Percentiles rank a stretch among this genome's conserved stretches.
These are phyloP conservation scores for Chlorella variabilis DNA, from an alignment of 163 green algal species.

Conservation along the genomic window DNA sequence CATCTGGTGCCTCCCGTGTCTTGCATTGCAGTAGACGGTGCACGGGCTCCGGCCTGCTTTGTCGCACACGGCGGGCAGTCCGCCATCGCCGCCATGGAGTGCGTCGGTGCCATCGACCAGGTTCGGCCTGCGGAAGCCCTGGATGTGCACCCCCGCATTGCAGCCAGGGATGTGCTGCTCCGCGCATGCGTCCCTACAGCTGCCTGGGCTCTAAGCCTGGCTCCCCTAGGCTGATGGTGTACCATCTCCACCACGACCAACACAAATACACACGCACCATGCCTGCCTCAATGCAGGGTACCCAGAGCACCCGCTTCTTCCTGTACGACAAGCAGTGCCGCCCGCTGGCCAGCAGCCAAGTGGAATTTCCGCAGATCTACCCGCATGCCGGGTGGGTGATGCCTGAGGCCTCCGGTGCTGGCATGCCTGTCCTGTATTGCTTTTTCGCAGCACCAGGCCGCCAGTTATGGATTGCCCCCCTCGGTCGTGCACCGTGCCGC, in stretches of 20 bases:
- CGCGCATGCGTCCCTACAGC: no score
- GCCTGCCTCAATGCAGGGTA: constrained; percentile 83
- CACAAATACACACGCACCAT: no score
- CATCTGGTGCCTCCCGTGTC: no score
- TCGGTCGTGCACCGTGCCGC: neutral
- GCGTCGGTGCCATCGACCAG: constrained; percentile 44
- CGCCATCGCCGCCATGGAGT: constrained; percentile 35
- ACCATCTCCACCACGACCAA: no score
- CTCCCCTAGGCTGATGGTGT: no score
- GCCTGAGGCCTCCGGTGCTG: no score
- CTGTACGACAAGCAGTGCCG: constrained; percentile 80
- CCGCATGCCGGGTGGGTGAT: constrained; percentile 75
- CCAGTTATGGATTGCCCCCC: neutral
- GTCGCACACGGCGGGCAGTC: no score
- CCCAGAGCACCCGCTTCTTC: constrained; percentile 89
- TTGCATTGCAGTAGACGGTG: no score
- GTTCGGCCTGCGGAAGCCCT: neutral
- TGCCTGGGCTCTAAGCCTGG: no score
- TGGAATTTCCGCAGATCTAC: constrained; percentile 74
- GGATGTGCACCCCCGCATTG: no score
- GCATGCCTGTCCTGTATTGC: neutral
- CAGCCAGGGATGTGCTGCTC: neutral
- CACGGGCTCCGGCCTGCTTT: no score
- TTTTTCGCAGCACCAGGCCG: no score
- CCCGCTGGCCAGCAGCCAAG: constrained; percentile 75